A percentile compares a stretch with the other conserved stretches of the same genome.
Conservation (phyloP, 768 basidiomycete genomes). For the Termitomyces eurrhizus region DNA sequence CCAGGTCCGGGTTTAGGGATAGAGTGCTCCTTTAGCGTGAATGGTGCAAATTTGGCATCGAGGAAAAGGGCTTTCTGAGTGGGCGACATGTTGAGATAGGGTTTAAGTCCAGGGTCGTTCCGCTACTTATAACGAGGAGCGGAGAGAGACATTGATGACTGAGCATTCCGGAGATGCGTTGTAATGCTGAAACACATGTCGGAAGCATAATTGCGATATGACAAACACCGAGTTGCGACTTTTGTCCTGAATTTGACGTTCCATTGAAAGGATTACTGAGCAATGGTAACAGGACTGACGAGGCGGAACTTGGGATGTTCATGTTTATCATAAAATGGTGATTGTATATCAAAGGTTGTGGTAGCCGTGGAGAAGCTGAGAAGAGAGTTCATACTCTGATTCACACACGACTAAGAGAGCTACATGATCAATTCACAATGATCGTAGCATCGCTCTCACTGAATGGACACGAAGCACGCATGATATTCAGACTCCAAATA, state of each 20-base stretch:
- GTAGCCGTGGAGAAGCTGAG: no score
- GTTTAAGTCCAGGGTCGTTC: neutral
- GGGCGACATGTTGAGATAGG: neutral
- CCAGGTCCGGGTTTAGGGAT: conserved; percentile 28
- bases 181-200: neutral
- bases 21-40: conserved; percentile 13
- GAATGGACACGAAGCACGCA: neutral
- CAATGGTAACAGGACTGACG: no score
- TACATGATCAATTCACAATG: neutral
- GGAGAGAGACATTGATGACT: neutral
- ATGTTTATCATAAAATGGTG: no score
- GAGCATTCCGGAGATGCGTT: neutral
- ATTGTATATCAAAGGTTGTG: no score
- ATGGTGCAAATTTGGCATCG: conserved; percentile 12
- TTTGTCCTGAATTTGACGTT: no score
- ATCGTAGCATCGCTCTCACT: neutral
- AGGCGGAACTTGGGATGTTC: no score
- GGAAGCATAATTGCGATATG: neutral
- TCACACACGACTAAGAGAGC: no score
- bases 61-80: conserved; percentile 25
- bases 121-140: neutral
- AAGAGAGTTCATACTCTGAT: neutral
- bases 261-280: no score
- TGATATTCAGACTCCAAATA: neutral
- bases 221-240: neutral